Base-by-base conservation (phyloP, 2,329 filamentous ascomycete species). In the Cyphellophora attinorum region DNA sequence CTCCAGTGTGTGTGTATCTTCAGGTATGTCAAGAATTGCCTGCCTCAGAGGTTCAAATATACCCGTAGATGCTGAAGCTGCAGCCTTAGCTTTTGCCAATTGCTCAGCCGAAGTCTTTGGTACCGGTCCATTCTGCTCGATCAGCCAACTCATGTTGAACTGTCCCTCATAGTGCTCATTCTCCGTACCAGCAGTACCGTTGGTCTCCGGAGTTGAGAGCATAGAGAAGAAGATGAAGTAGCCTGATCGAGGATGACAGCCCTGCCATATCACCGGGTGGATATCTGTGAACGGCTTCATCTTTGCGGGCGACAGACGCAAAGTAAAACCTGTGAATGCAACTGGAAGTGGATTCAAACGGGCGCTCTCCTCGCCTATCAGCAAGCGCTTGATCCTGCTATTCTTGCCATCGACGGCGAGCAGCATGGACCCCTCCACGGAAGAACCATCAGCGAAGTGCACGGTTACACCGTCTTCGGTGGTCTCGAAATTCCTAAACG, bases 111-210 rank as follows among this genome's bases (percentile, higher is more conserved):
- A 27, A 13, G 33, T 35, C 16, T 29, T 29, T 11, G 33, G 33
- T 10, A 27, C 30, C n/a, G 11, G 33, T 6, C 33, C 33, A 13
- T 35, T 13, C 14, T 14, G 15, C 13, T 14, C 11, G 16, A 18
- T 35, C 1, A 56, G 51, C 67, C 68, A 72, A 8, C 63, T 69
- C 29, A 68, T 52, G 39, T 60, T 61, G 27, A 72, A 49, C 40
- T 70, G 62, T 2, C 59, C 59, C 29, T 59, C 56, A 39, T 62
- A 68, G 11, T 51, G 55, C 31, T 58, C 52, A 3, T 39, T 15
- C 2, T 38, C 42, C 5, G 49, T 56, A 1, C 50, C 54, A 11
- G 38, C 52, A 16, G 50, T 62, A 19, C 49, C 57, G 35, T 58
- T 63, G 3, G 45, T 47, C 17, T 53, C 47, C 3, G 39, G 64